These are phyloP conservation scores for Globisporangium ultimum DNA, from an alignment of 352 stramenopile species.

Conservation along the genomic window DNA sequence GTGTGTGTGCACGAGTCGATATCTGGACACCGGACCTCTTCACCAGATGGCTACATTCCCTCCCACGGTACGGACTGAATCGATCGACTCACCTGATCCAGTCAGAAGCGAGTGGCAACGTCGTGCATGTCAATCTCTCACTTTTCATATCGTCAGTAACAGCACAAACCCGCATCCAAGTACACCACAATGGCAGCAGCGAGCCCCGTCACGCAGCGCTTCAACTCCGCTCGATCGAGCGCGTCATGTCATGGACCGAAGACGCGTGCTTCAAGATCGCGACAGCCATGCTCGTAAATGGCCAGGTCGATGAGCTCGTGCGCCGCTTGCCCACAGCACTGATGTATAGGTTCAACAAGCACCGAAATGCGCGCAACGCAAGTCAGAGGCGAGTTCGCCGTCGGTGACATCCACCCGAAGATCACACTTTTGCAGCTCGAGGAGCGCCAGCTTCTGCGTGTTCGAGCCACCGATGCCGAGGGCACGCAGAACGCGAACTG, in stretches of 20 bases:
- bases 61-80: too few species aligned
- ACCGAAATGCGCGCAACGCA: constrained; percentile 33
- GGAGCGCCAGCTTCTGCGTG: background rate
- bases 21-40: too few species aligned
- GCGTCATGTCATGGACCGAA: constrained; percentile 1
- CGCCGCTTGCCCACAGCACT: constrained; percentile 19
- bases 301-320: constrained; percentile 7
- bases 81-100: too few species aligned
- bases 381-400: constrained; percentile 18
- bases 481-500: background rate
- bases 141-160: too few species aligned
- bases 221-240: constrained; percentile 9
- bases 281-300: constrained; percentile 12
- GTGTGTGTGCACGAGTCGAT: too few species aligned
- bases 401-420: constrained; percentile 25
- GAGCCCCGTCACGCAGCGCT: background rate
- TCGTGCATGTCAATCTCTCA: too few species aligned
- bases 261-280: constrained; percentile 14
- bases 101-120: too few species aligned
- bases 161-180: too few species aligned
- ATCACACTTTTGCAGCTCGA: constrained; percentile 12
- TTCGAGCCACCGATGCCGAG: background rate
- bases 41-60: too few species aligned
- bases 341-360: constrained; percentile 32
- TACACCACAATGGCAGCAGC: background rate